Base-by-base conservation (phyloP, 129 eudicot genomes). In the Smallanthus sonchifolius region DNA sequence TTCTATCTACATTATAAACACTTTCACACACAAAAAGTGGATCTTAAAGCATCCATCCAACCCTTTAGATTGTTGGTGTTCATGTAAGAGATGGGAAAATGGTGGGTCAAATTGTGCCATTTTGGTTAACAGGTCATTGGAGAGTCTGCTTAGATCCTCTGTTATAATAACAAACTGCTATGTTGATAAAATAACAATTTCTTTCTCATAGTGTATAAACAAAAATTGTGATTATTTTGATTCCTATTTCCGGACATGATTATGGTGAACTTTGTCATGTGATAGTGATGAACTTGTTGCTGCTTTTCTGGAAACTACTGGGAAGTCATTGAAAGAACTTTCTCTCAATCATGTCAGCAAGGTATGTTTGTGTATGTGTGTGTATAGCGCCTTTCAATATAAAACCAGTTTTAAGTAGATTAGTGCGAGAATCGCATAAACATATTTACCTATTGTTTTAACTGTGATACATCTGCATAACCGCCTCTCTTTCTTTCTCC, bases 271-370 rank as follows among this genome's bases (percentile, higher is more conserved):
- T 81, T 54, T 43, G 69, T 55, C 44, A 48, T 63, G 44, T 83
- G 79, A 6, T 74, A 91, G 97, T 81, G 97, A 91, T 77, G 97
- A 82, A 73, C 88, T 84, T 64, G 55, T 91, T 75, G 92, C 97
- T 45, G 88, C 91, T 43, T 86, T 84, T 68, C 44, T 91, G 70
- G 95, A 88, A 84, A 43, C 78, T 47, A 84, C 89, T 57, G 97
- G 95, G 59, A 72, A 66, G 75, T 82, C 83, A 9, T 69, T 91
- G 82, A 59, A 67, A 69, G 85, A 86, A 49, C 86, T 91, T 52
- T 82, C 84, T 14, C 80, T 91, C 66, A 86, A 86, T 75, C 75
- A 83, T 70, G 75, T 88, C 37, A 32, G 62, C 14, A 70, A 79
- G 95, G 97, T 84, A 82, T 17, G 70, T 20, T 4, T 39, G 36